Evolutionary conservation across 129 eudicot genomes (phyloP).

Genomic region (Mikania micrantha): DNA sequence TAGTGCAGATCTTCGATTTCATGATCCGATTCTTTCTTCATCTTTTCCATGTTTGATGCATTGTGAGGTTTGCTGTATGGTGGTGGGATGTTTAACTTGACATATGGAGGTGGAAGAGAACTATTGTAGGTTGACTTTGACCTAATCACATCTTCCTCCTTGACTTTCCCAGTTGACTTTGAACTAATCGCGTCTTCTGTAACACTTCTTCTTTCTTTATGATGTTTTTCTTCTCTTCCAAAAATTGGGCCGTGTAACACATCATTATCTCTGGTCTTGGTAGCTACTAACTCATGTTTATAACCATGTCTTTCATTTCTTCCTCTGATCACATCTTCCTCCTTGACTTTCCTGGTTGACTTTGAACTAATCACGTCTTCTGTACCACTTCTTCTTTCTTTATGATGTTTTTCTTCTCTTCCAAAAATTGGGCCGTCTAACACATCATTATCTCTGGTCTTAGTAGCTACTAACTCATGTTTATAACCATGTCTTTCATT

Average conservation of each 20-base stretch:
- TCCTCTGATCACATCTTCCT: slow-evolving; percentile 4
- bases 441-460: slow-evolving; percentile 20
- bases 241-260: no score
- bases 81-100: slow-evolving; percentile 59
- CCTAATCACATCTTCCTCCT: slow-evolving; percentile 37
- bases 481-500: slow-evolving; percentile 14
- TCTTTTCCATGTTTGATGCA: slow-evolving; percentile 19
- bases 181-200: slow-evolving; percentile 3
- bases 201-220: slow-evolving; percentile 7
- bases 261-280: slow-evolving; percentile 18
- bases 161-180: slow-evolving; percentile 22
- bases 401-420: slow-evolving; percentile 27
- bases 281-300: slow-evolving; percentile 27
- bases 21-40: slow-evolving; percentile 22
- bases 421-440: slow-evolving; percentile 11
- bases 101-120: slow-evolving; percentile 70
- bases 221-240: no score
- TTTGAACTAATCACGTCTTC: no score
- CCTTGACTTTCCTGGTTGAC: no score
- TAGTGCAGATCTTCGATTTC: slow-evolving; percentile 18
- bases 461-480: slow-evolving; percentile 23
- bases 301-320: slow-evolving; percentile 15
- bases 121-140: slow-evolving; percentile 35
- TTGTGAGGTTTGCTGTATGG: slow-evolving; percentile 55
- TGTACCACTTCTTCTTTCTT: no score